Base-by-base conservation (phyloP, 345 rosid genomes). In the Diplotaxis tenuifolia region DNA sequence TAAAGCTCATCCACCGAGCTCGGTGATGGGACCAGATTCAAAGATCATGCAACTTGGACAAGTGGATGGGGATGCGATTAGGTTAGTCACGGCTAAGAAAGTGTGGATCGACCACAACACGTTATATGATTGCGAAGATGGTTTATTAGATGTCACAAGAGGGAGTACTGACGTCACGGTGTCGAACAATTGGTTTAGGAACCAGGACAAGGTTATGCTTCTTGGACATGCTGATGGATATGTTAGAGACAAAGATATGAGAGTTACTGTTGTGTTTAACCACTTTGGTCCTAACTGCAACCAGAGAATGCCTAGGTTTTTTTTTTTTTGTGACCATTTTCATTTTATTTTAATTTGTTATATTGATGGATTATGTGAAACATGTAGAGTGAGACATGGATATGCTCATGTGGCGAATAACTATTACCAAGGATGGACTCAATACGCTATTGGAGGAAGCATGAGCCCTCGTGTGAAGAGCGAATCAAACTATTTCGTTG, bases 181-280 rank as follows among this genome's bases (percentile, higher is more conserved):
- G 22, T 86, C 88, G 0, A 92, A 90, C 83, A 87, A 90, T 53
- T 84, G 93, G 96, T 87, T 90, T 23, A 85, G 82, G 55, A 81
- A 86, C 72, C 97, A 89, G 12, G 92, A 90, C 79, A 90, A 93
- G 82, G 97, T 90, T 47, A 89, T 90, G 97, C 92, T 90, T 49
- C 87, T 89, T 0, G 89, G 93, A 4, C 93, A 93, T 25, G 92
- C 89, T 57, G 93, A 90, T 57, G 93, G 87, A 4, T 84, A 68
- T 72, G 9, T 65, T 9, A 76, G 86, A 32, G 92, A 90, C 74
- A 82, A 65, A 77, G 78, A 82, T 62, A 89, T 87, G 93, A 90
- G 81, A 76, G 93, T 75, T 12, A 90, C 91, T 5, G 83, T 90
- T 42, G 81, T 79, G 10, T 85, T 84, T 80, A 93, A 85, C 74